Evolutionary conservation across 2,329 filamentous ascomycete genomes (phyloP), one percentile per base, ranked within the genome.

Genomic region (Saccharata proteae): DNA sequence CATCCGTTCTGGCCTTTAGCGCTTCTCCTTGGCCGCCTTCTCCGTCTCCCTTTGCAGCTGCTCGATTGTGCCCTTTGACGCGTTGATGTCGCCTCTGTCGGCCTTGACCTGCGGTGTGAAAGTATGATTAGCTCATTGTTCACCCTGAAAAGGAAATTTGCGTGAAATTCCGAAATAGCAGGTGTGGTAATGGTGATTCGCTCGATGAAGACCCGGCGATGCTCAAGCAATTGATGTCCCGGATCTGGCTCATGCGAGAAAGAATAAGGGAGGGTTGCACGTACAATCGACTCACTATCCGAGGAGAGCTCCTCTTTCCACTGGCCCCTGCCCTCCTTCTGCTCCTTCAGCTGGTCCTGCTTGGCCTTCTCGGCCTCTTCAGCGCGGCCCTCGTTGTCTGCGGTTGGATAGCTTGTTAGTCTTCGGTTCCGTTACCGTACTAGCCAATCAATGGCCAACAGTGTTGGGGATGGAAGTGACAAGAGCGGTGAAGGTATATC

Each of bases 241-340:
- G 20, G 8, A 8, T 8, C 8, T 8, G 28, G 35, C 60, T 4
- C 30, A 20, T 7, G 29, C 27, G 9, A n/a, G n/a, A n/a, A n/a
- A n/a, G n/a, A n/a, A n/a, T n/a, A n/a, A n/a, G n/a, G n/a, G n/a
- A 39, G 16, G 22, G 34, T 39, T 10, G 36, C 5, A 32, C 34
- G 19, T 29, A 36, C 34, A 13, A 32, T 32, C 12, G 34, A 36
- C 41, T 65, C 61, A 16, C 54, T 52, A 4, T 43, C 37, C 31
- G 54, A 58, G 4, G 57, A 57, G 9, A 64, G 47, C 33, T 57
- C 52, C 36, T 62, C 58, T 36, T 58, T 50, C 58, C 58, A 61
- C 12, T 60, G 41, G 15, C 55, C 55, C 39, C 59, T 45, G 35
- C 58, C 59, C 24, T 55, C 43, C 37, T 57, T 44, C 41, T 61